Evolutionary conservation across 192 early-diverging fungal species (phyloP).

Genomic region (Backusella parvicylindrica): DNA sequence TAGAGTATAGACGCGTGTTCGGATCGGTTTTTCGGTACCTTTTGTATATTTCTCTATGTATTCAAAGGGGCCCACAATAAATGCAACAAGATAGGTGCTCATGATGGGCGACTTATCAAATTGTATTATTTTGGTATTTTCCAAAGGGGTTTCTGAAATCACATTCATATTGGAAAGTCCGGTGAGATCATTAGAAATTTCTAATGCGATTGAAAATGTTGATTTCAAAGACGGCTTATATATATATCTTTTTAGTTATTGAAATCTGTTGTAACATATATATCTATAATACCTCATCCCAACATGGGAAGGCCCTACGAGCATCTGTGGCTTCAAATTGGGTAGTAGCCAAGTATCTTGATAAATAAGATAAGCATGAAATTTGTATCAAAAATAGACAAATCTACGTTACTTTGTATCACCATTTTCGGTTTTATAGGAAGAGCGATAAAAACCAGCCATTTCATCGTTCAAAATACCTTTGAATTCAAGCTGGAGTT

Average conservation of each 20-base stretch:
- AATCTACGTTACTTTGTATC: slow-evolving; percentile 28
- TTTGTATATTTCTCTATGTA: slow-evolving; percentile 81
- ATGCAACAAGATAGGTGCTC: slow-evolving; percentile 90
- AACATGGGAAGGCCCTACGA: slow-evolving; percentile 89
- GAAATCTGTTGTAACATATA: background rate
- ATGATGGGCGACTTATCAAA: slow-evolving; percentile 90
- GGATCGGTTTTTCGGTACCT: slow-evolving; percentile 68
- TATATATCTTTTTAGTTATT: background rate
- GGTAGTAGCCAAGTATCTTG: slow-evolving; percentile 80
- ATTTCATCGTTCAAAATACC: slow-evolving; percentile 82
- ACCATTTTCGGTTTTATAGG: slow-evolving; percentile 64
- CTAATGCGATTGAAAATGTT: slow-evolving; percentile 86
- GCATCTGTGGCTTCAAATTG: slow-evolving; percentile 95
- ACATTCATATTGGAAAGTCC: slow-evolving; percentile 94
- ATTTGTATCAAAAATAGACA: background rate
- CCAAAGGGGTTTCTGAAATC: slow-evolving; percentile 53
- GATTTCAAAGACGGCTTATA: slow-evolving; percentile 83
- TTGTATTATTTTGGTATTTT: slow-evolving; percentile 48
- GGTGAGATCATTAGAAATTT: slow-evolving; percentile 65
- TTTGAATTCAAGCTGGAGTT: slow-evolving; percentile 48
- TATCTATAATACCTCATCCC: slow-evolving; percentile 71
- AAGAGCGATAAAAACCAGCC: slow-evolving; percentile 91
- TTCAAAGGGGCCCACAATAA: slow-evolving; percentile 88
- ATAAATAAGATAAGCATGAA: background rate
- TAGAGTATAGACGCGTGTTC: slow-evolving; percentile 81